These are phyloP conservation scores for Yueomyces sinensis DNA, from an alignment of 805 yeast genomes.

Conservation along the genomic window DNA sequence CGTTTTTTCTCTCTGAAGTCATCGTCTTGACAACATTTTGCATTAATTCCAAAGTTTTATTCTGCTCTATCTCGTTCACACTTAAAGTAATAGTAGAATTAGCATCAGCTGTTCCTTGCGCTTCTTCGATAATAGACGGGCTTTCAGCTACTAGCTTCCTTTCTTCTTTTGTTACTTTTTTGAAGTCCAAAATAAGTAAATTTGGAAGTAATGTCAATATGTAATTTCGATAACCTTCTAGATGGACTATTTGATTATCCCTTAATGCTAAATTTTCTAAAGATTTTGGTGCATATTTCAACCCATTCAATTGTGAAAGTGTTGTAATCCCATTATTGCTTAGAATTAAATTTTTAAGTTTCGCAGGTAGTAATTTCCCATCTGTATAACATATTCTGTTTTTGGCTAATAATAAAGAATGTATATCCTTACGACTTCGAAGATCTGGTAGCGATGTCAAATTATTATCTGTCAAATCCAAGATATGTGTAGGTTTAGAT, in stretches of 20 bases:
- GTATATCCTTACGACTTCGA: constrained; percentile 26
- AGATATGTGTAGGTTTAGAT: constrained; percentile 33
- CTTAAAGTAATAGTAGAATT: not conserved
- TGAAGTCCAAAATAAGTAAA: constrained; percentile 54
- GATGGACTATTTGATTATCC: constrained; percentile 44
- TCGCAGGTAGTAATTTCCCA: constrained; percentile 18
- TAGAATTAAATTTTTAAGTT: constrained; percentile 35
- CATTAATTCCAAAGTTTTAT: constrained; percentile 25
- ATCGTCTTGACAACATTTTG: constrained; percentile 31
- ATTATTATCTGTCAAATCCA: constrained; percentile 71
- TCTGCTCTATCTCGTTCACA: constrained; percentile 3
- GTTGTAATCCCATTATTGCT: constrained; percentile 41
- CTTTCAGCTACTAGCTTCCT: constrained; percentile 26
- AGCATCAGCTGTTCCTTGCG: not conserved
- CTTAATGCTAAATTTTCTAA: constrained; percentile 37
- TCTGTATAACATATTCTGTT: constrained; percentile 40
- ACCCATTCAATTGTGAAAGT: constrained; percentile 31
- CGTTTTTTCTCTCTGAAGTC: constrained; percentile 38
- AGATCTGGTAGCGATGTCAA: constrained; percentile 43
- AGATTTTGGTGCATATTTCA: constrained; percentile 28
- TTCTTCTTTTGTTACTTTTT: constrained; percentile 44
- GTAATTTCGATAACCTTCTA: constrained; percentile 43
- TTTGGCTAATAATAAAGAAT: constrained; percentile 45
- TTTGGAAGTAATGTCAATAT: constrained; percentile 51
- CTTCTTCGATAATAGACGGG: too few species aligned